Evolutionary conservation across 352 stramenopile species (phyloP).

Genomic region (Thalassiosira mediterranea): DNA sequence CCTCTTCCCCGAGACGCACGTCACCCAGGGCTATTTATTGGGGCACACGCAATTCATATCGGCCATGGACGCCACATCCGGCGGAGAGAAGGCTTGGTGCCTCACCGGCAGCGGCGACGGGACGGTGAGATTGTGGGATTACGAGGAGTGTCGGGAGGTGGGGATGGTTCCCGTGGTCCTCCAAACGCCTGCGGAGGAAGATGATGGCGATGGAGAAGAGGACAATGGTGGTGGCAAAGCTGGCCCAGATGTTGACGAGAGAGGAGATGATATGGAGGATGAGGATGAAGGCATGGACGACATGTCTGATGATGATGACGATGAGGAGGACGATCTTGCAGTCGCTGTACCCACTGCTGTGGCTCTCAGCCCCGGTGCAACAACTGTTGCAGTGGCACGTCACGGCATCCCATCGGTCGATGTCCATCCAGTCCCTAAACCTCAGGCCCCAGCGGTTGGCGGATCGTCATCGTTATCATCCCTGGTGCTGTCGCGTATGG

Average conservation of each 20-base stretch:
- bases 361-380: conserved; percentile 33
- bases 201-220: neutral
- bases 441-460: too few relatives aligned
- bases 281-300: conserved; percentile 7
- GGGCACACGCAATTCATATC: conserved; percentile 75
- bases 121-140: conserved; percentile 74
- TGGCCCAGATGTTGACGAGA: neutral
- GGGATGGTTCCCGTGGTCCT: conserved; percentile 45
- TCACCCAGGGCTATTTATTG: conserved; percentile 73
- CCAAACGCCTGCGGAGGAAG: too few relatives aligned
- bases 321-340: neutral
- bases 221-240: neutral
- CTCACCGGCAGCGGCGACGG: conserved; percentile 69
- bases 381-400: conserved; percentile 55
- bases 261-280: neutral
- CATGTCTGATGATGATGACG: neutral
- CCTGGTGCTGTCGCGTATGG: conserved; percentile 34
- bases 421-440: conserved; percentile 49
- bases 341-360: conserved; percentile 53
- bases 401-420: conserved; percentile 51
- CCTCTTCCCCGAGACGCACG: conserved; percentile 69
- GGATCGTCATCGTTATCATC: conserved; percentile 12
- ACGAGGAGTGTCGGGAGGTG: conserved; percentile 53
- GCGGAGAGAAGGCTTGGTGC: conserved; percentile 23
- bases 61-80: conserved; percentile 42